Percentiles rank a stretch among this genome's conserved stretches.
Conservation (phyloP, 208 protist genomes). For the Trypanosoma vivax region DNA sequence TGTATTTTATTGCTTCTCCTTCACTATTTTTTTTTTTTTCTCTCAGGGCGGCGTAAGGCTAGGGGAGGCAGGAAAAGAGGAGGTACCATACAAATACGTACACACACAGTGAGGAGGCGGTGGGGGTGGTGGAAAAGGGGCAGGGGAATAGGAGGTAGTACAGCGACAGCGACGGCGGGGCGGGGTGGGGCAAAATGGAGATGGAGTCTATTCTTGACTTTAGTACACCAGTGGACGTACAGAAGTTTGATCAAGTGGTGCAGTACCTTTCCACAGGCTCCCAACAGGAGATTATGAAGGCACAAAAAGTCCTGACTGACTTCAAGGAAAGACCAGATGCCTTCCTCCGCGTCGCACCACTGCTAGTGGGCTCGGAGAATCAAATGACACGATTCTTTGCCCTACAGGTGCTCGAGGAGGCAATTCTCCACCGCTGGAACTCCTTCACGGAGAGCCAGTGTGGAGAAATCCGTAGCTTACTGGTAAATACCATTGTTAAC, state of each 20-base stretch:
- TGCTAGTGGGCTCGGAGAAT: conserved; percentile 78
- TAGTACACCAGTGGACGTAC: conserved; percentile 61
- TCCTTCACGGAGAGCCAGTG: conserved; percentile 88
- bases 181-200: not conserved
- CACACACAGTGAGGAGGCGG: not conserved
- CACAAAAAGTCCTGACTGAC: conserved; percentile 77
- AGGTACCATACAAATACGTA: not conserved
- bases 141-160: too few species aligned
- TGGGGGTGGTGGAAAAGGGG: too few species aligned
- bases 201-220: conserved; percentile 75
- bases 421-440: conserved; percentile 94
- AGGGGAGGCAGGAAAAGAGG: conserved; percentile 2
- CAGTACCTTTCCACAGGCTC: conserved; percentile 40
- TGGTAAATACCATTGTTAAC: conserved; percentile 93
- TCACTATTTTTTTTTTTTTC: conserved; percentile 6
- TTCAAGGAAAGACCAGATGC: conserved; percentile 91
- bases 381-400: conserved; percentile 85
- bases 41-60: not conserved
- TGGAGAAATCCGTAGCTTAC: conserved; percentile 91
- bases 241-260: conserved; percentile 63
- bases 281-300: conserved; percentile 56
- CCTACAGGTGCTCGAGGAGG: conserved; percentile 91
- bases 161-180: not conserved
- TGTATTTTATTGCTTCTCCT: conserved; percentile 1
- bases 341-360: conserved; percentile 88